Evolutionary conservation across 768 basidiomycete species (phyloP).

Genomic region (Mycena galopus): DNA sequence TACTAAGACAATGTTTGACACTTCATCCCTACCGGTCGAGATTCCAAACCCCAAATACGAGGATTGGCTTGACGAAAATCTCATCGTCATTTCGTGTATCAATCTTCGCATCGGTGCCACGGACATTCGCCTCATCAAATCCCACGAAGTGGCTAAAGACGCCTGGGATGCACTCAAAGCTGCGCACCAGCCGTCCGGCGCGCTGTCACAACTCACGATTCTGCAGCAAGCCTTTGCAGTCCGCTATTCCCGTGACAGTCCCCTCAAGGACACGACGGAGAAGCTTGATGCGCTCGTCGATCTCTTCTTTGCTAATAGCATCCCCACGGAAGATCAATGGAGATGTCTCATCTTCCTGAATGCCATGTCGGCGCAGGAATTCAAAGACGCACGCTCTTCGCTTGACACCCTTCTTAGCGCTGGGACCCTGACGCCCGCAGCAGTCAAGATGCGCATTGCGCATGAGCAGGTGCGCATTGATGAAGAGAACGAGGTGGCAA

Average conservation of each 20-base stretch:
- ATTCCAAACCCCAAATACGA: too few relatives aligned
- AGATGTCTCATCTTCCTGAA: too few relatives aligned
- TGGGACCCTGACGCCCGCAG: neutral
- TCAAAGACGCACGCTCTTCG: too few relatives aligned
- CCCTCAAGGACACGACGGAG: neutral
- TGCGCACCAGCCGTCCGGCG: too few relatives aligned
- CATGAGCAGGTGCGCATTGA: too few relatives aligned
- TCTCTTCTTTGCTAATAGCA: slow-evolving; percentile 6
- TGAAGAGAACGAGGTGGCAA: neutral
- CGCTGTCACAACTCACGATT: slow-evolving; percentile 10
- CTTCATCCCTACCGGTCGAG: neutral
- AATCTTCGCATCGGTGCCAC: neutral
- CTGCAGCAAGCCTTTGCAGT: slow-evolving; percentile 3
- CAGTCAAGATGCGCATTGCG: neutral
- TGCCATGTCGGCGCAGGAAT: too few relatives aligned
- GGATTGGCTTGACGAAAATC: too few relatives aligned
- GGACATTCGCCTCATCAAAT: slow-evolving; percentile 5
- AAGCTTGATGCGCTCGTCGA: neutral
- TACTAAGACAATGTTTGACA: neutral
- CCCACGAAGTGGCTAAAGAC: too few relatives aligned
- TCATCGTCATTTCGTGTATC: slow-evolving; percentile 8
- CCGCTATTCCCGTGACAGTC: neutral
- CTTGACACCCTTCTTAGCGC: slow-evolving; percentile 16
- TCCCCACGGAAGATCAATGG: slow-evolving; percentile 11
- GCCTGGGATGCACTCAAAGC: too few relatives aligned